Evolutionary conservation across 2,329 filamentous ascomycete genomes (phyloP), one percentile per base, ranked within the genome.

Genomic region (Zasmidium citrigriseum): DNA sequence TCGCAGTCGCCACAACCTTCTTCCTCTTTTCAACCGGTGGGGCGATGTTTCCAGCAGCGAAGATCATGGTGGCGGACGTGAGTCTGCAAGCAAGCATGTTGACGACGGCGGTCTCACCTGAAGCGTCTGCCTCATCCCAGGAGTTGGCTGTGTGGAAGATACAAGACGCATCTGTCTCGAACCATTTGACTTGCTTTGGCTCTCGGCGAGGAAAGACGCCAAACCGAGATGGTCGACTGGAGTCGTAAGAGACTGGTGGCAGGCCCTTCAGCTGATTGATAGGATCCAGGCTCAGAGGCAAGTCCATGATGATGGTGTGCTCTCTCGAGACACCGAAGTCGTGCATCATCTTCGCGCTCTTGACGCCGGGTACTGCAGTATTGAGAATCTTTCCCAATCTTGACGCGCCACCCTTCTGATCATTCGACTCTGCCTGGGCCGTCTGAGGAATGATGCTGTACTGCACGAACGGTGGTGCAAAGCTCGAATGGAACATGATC

Each of bases 71-170:
- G 0, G 86, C 84, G 2, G 86, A 87, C 1, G 86, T 90, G 45
- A 89, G 76, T 2, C 88, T 83, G 63, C 88, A 90, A 1, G 82
- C 84, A 1, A 90, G 76, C 67, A 90, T 81, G 65, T 87, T 86
- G 3, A 90, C 84, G 0, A 78, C 75, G 16, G 67, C 67, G 0
- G 77, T 66, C 58, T 75, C 59, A 11, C 68, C 67, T 20, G 70
- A 63, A 1, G 67, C 23, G 1, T 69, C 62, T 3, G 81, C 79
- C 7, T 65, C 60, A 53, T 89, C 86, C 88, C 88, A 91, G 1
- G 84, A 83, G 64, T 89, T 90, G 0, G 86, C 88, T 0, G 87
- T 89, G 66, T 90, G 88, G 61, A 90, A 89, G 46, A 90, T 88
- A 65, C 86, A 86, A 65, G 86, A 90, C 4, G 85, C 79, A 11